phyloP scores from a whole-genome alignment of 768 basidiomycete genomes.

The Sporobolomyces pararoseus region DNA sequence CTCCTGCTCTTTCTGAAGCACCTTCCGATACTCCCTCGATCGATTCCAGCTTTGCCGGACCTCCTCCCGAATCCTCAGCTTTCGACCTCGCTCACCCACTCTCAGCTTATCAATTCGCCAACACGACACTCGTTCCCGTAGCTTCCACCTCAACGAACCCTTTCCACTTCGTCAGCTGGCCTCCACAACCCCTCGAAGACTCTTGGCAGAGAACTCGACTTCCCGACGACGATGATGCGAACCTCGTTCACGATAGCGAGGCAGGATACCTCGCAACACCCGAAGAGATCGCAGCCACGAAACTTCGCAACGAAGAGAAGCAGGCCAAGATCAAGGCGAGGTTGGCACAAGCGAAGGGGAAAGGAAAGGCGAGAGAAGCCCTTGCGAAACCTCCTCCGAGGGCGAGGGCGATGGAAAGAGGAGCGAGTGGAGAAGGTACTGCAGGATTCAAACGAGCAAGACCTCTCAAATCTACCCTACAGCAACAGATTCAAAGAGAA shows the following conservation, averaged over 20 bases:
- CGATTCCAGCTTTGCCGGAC: conserved; percentile 1
- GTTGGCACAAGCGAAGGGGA: background rate
- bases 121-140: conserved; percentile 31
- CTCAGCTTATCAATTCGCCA: conserved; percentile 27
- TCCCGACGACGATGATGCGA: conserved; percentile 30
- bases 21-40: conserved; percentile 11
- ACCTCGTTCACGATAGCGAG: conserved; percentile 1
- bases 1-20: conserved; percentile 25
- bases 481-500: conserved; percentile 5
- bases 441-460: background rate
- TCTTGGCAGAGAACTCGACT: conserved; percentile 29
- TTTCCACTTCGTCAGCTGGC: conserved; percentile 25
- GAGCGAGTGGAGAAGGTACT: background rate
- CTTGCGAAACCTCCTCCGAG: background rate
- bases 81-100: conserved; percentile 22
- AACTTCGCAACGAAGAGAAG: conserved; percentile 2
- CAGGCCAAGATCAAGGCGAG: conserved; percentile 14
- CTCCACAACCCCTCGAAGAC: conserved; percentile 16
- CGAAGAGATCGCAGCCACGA: conserved; percentile 10
- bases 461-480: conserved; percentile 10
- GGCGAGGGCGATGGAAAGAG: conserved; percentile 18
- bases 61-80: background rate
- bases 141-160: conserved; percentile 20
- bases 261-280: conserved; percentile 8
- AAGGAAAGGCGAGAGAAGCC: conserved; percentile 6